phyloP scores from a whole-genome alignment of 78 protist genomes.

The Dictyostelium firmibasis region DNA sequence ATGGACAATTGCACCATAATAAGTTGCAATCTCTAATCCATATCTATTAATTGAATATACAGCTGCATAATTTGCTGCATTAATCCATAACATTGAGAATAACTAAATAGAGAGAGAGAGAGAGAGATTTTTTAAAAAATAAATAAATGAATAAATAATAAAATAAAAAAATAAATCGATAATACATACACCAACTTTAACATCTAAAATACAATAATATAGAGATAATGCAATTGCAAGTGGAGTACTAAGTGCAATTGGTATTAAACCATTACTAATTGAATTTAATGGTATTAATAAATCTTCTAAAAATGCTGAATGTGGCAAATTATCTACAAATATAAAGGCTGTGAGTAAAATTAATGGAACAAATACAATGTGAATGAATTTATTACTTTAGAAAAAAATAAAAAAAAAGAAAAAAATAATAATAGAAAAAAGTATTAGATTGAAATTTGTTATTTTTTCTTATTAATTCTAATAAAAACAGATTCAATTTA shows the following conservation, averaged over 20 bases:
- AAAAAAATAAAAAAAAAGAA: neutral
- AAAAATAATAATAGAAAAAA: too few species aligned
- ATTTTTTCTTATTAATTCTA: neutral
- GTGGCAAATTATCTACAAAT: neutral
- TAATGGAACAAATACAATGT: conserved; percentile 59
- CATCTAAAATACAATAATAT: conserved; percentile 32
- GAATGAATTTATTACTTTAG: conserved; percentile 39
- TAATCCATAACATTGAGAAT: conserved; percentile 21
- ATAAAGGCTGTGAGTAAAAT: conserved; percentile 40
- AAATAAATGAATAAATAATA: neutral
- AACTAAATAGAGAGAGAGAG: neutral
- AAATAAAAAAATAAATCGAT: neutral
- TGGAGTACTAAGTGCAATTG: conserved; percentile 43
- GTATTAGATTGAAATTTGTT: neutral
- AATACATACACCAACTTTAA: conserved; percentile 73
- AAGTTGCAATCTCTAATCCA: neutral
- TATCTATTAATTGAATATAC: neutral
- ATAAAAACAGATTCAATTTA: neutral
- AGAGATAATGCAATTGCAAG: conserved; percentile 27
- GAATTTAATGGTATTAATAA: neutral
- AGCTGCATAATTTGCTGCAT: conserved; percentile 39
- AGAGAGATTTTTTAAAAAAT: neutral
- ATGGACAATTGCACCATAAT: conserved; percentile 26
- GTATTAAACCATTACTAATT: neutral
- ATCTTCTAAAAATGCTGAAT: neutral